Conservation (phyloP, 148 eudicot species). For the Linanthus parryae region DNA sequence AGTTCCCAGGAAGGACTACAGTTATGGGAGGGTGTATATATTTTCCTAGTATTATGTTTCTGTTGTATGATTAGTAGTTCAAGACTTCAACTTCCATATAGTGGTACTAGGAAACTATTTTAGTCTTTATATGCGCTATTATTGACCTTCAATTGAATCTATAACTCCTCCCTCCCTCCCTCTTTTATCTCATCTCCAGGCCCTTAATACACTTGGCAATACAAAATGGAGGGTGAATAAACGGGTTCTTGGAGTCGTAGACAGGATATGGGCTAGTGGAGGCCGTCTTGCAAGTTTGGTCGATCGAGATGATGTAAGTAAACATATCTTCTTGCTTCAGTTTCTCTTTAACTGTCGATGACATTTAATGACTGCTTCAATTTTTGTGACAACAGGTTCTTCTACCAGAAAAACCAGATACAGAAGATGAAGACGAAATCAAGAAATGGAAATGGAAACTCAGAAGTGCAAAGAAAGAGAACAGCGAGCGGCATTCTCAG, state of each 20-base stretch:
- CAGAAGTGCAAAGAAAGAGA: slow-evolving; percentile 54
- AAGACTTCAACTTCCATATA: no score
- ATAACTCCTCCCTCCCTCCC: background rate
- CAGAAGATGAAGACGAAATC: slow-evolving; percentile 58
- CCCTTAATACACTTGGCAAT: slow-evolving; percentile 79
- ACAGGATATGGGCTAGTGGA: slow-evolving; percentile 90
- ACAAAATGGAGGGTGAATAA: slow-evolving; percentile 91
- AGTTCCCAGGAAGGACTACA: no score
- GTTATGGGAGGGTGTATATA: no score
- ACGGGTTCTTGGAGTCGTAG: slow-evolving; percentile 57
- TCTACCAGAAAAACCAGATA: slow-evolving; percentile 74
- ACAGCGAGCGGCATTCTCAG: slow-evolving; percentile 79
- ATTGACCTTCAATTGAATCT: no score
- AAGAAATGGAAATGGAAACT: slow-evolving; percentile 88
- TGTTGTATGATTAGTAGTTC: no score
- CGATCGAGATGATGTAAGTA: slow-evolving; percentile 78
- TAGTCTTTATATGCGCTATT: no score
- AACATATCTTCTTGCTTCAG: slow-evolving; percentile 1
- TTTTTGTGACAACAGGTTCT: slow-evolving; percentile 35
- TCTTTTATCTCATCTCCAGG: slow-evolving; percentile 29
- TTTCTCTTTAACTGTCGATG: background rate
- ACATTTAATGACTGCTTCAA: background rate
- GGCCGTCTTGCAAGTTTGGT: slow-evolving; percentile 77
- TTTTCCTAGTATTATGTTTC: no score
- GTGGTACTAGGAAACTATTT: no score